Evolutionary conservation across 129 eudicot species (phyloP).

Genomic region (Scalesia atractyloides): DNA sequence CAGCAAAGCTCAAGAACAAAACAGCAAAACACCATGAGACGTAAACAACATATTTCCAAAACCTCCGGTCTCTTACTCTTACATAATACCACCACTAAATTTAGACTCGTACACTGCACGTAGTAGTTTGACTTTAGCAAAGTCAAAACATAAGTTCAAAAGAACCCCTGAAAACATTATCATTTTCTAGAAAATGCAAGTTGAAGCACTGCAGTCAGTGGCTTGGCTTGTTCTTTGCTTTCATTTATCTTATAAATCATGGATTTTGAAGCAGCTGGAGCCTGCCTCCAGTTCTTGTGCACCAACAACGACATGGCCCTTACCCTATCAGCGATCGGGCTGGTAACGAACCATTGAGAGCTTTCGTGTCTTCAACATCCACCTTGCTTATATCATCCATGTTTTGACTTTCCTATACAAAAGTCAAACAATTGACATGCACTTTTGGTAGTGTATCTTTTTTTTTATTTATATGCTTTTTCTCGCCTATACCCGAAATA

Average conservation of each 20-base stretch:
- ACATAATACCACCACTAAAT: slow-evolving; percentile 6
- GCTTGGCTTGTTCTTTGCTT: slow-evolving; percentile 44
- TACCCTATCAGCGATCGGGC: slow-evolving; percentile 38
- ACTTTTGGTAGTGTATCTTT: too few species aligned
- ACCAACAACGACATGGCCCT: slow-evolving; percentile 42
- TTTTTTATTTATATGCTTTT: too few species aligned
- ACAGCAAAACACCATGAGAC: not conserved
- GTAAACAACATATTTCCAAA: slow-evolving; percentile 17
- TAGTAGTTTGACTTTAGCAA: slow-evolving; percentile 1
- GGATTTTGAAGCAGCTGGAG: slow-evolving; percentile 37
- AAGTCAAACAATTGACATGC: slow-evolving; percentile 31
- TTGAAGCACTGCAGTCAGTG: slow-evolving; percentile 43
- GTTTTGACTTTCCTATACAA: slow-evolving; percentile 24
- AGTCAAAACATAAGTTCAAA: slow-evolving; percentile 19
- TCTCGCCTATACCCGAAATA: too few species aligned
- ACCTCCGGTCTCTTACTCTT: slow-evolving; percentile 16
- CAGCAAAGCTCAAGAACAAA: not conserved
- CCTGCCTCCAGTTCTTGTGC: slow-evolving; percentile 47
- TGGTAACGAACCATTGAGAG: slow-evolving; percentile 42
- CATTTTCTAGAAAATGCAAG: slow-evolving; percentile 35
- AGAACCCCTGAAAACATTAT: slow-evolving; percentile 7
- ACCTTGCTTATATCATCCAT: slow-evolving; percentile 23
- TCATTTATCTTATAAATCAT: slow-evolving; percentile 47
- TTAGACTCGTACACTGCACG: not conserved
- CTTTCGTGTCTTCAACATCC: slow-evolving; percentile 40